These are phyloP conservation scores for Globisporangium radiosum DNA, from an alignment of 352 stramenopile species.

Conservation along the genomic window DNA sequence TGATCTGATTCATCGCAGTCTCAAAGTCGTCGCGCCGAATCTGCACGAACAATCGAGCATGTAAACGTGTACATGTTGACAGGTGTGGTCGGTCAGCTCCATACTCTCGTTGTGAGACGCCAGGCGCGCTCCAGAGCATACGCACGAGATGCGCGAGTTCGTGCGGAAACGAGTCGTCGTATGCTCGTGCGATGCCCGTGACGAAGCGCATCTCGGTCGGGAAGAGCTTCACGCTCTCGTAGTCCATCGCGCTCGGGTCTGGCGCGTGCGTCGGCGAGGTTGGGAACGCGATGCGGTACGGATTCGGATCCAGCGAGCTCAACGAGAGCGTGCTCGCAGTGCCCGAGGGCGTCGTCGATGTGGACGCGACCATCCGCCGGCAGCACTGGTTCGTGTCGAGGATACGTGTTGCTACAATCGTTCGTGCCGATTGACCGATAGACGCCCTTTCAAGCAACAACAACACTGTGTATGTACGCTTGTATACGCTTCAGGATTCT, in stretches of 20 bases:
- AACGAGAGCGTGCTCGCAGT: not conserved
- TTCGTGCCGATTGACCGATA: too few relatives aligned
- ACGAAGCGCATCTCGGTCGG: slow-evolving; percentile 61
- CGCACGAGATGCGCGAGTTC: slow-evolving; percentile 47
- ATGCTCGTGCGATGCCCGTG: slow-evolving; percentile 57
- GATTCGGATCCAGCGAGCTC: not conserved
- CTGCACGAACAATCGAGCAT: slow-evolving; percentile 8
- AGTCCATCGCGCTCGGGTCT: slow-evolving; percentile 12
- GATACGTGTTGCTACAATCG: not conserved
- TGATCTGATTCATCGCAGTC: slow-evolving; percentile 77
- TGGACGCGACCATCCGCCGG: not conserved
- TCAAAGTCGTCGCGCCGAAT: slow-evolving; percentile 56
- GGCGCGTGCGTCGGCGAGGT: not conserved
- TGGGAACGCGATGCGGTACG: not conserved
- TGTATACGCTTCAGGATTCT: too few relatives aligned
- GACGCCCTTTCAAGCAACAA: too few relatives aligned
- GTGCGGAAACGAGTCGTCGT: slow-evolving; percentile 64
- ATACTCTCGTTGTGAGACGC: not conserved
- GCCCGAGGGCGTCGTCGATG: not conserved
- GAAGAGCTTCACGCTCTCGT: slow-evolving; percentile 39
- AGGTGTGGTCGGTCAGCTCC: not conserved
- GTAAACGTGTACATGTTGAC: too few relatives aligned
- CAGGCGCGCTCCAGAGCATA: not conserved
- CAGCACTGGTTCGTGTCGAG: not conserved
- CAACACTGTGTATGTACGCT: too few relatives aligned